Evolutionary conservation across 2,329 filamentous ascomycete species (phyloP), one percentile per base, ranked within the genome.

Genomic region (Penicillium palitans): DNA sequence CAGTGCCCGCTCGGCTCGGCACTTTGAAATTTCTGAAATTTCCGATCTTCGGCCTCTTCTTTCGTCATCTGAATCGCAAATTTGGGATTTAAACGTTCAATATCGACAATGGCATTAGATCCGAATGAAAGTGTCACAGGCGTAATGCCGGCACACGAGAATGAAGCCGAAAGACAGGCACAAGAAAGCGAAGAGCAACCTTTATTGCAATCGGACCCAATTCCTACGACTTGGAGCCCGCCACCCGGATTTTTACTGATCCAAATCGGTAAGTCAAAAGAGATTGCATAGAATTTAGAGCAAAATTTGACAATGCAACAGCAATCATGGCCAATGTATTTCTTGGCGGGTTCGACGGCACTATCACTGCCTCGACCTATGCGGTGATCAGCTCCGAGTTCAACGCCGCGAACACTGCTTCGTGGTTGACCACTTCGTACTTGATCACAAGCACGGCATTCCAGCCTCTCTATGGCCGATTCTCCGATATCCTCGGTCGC

Each of bases 391-490:
- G 81, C 76, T 60, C 84, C 68, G 59, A 84, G 12, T 80, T 79
- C 63, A 73, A 75, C 29, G 76, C 78, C 6, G 76, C 76, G 3
- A 79, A 80, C 50, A 79, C 75, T 0, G 75, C 77, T 0, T 79
- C 73, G 19, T 78, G 76, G 69, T 66, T 87, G 49, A 83, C 83
- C 41, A 87, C 87, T 60, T 87, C 84, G 0, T 86, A 88, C 67
- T 82, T 88, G 74, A 86, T 88, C 37, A 87, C 69, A 76, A 88
- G 68, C 81, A 86, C 45, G 61, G 84, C 87, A 8, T 87, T 90
- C 58, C 89, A 92, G 74, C 89, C 90, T 2, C 76, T 93, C 1
- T 84, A 90, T 60, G 90, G 89, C 4, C 82, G 90, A 1, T 74
- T 92, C 8, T 91, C 88, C 2, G 90, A 93, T 73, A 86, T 87